A percentile compares a stretch with the other conserved stretches of the same genome.
phyloP scores from a whole-genome alignment of 176 grass and related monocot species.

The Oryza longistaminata region DNA sequence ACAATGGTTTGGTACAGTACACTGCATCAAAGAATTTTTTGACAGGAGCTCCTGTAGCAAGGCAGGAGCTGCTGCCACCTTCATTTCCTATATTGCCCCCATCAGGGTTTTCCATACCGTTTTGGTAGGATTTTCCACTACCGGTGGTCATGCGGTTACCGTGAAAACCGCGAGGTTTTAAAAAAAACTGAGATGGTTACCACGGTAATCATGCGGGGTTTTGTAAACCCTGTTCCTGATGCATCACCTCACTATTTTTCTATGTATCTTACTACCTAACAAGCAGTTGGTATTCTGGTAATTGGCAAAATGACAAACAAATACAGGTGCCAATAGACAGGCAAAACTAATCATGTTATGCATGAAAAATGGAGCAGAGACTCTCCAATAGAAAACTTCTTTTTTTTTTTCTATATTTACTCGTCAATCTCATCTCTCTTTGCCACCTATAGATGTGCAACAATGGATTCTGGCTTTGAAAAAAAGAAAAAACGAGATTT shows the following conservation, averaged over 20 bases:
- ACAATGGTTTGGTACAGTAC: neutral
- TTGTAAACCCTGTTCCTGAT: no score
- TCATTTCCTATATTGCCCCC: no score
- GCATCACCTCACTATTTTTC: no score
- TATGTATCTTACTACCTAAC: no score
- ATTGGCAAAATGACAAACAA: neutral
- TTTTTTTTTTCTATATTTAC: slow-evolving; percentile 52
- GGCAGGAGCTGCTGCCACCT: no score
- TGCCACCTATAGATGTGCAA: slow-evolving; percentile 47
- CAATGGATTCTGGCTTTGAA: neutral
- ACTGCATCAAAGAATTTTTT: neutral
- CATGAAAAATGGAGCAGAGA: neutral
- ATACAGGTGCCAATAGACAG: neutral
- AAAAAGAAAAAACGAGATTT: no score
- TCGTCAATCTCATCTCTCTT: slow-evolving; percentile 47
- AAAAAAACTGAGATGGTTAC: no score
- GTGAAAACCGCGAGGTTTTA: no score
- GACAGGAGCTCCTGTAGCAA: neutral
- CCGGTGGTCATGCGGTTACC: no score
- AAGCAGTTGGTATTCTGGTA: neutral
- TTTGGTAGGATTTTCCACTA: no score
- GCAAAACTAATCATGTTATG: neutral
- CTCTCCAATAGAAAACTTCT: neutral
- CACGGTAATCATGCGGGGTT: no score
- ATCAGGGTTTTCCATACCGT: no score